Evolutionary conservation across 75 land plant species (phyloP).

Genomic region (Pinus albicaulis): DNA sequence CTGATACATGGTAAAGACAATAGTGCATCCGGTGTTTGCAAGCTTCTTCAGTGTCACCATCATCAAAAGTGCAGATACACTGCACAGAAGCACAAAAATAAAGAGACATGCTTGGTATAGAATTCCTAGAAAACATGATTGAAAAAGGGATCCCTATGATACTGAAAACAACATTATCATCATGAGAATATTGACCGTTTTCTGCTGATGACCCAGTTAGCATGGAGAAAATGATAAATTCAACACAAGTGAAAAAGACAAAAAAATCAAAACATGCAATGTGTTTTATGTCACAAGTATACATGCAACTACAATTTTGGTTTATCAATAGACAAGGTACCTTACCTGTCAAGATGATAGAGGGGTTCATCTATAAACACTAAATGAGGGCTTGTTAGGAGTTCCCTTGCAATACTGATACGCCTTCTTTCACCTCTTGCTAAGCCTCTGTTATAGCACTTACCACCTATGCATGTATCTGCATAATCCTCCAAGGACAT

Average conservation of each 20-base stretch:
- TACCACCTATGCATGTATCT: conserved; percentile 66
- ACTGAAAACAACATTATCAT: neutral
- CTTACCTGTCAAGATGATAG: conserved; percentile 26
- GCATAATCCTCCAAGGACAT: conserved; percentile 84
- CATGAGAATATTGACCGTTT: neutral
- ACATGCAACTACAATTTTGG: conserved; percentile 66
- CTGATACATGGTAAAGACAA: conserved; percentile 68
- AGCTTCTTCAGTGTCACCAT: conserved; percentile 85
- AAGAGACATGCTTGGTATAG: neutral
- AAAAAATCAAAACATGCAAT: neutral
- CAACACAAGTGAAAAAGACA: neutral
- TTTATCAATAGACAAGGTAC: conserved; percentile 77
- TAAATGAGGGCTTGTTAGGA: conserved; percentile 68
- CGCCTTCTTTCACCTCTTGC: conserved; percentile 72
- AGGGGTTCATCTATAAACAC: conserved; percentile 31
- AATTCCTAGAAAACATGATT: neutral
- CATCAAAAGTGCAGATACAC: conserved; percentile 78
- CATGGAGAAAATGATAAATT: neutral
- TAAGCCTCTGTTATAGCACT: conserved; percentile 60
- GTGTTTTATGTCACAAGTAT: conserved; percentile 29
- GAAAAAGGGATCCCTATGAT: neutral
- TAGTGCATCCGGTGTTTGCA: conserved; percentile 77
- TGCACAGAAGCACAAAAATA: conserved; percentile 19
- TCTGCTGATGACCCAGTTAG: neutral
- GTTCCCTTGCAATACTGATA: conserved; percentile 75